phyloP scores from a whole-genome alignment of 352 stramenopile genomes.

The Phytophthora tentaculata region DNA sequence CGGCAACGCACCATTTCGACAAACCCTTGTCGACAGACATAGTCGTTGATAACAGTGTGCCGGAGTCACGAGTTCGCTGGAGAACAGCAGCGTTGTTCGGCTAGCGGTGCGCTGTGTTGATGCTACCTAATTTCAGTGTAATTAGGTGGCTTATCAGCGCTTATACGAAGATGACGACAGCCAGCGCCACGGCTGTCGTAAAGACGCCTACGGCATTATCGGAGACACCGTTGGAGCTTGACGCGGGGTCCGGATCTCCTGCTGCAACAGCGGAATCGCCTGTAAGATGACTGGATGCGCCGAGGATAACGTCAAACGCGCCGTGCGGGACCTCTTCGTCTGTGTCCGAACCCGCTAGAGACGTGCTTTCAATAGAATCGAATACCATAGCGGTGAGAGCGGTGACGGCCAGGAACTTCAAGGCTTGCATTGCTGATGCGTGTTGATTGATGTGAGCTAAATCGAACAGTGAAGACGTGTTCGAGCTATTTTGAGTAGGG shows the following conservation, averaged over 20 bases:
- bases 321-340: conserved; percentile 14
- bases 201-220: conserved; percentile 9
- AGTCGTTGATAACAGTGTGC: too few species aligned
- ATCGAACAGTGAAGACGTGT: too few species aligned
- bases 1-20: too few species aligned
- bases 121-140: too few species aligned
- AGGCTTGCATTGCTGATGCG: conserved; percentile 25
- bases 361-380: conserved; percentile 12
- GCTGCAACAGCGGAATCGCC: conserved; percentile 10
- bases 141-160: too few species aligned
- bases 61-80: too few species aligned
- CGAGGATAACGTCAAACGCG: conserved; percentile 33
- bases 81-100: neutral
- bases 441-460: too few species aligned
- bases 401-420: conserved; percentile 10
- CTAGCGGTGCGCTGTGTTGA: too few species aligned
- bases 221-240: conserved; percentile 20
- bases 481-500: too few species aligned
- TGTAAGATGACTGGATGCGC: conserved; percentile 18
- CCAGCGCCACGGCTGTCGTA: conserved; percentile 16
- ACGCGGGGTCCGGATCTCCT: neutral
- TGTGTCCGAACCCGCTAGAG: conserved; percentile 21
- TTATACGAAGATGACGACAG: conserved; percentile 14
- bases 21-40: too few species aligned
- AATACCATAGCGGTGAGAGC: conserved; percentile 6